phyloP scores from a whole-genome alignment of 1,139 yeast genomes.

The Saccharomyces pastorianus region DNA sequence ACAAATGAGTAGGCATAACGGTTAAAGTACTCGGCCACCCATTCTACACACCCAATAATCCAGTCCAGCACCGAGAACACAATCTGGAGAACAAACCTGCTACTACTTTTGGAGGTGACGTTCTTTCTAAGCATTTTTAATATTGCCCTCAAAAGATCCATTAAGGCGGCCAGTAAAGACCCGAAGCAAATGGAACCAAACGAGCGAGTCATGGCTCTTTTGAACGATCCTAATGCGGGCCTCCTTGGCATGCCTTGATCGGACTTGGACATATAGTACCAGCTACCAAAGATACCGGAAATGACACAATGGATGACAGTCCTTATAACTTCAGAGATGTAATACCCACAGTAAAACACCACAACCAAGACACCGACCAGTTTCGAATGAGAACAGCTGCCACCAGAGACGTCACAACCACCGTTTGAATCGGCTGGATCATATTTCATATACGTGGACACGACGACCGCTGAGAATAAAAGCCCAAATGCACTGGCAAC shows the following conservation, averaged over 20 bases:
- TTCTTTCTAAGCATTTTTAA: conserved; percentile 43
- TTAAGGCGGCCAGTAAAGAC: conserved; percentile 67
- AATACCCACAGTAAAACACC: conserved; percentile 79
- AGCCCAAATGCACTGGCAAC: conserved; percentile 57
- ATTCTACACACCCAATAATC: conserved; percentile 57
- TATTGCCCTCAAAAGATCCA: conserved; percentile 55
- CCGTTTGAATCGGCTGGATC: conserved; percentile 42
- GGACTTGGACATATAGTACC: conserved; percentile 75
- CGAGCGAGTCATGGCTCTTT: conserved; percentile 75
- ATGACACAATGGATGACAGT: conserved; percentile 81
- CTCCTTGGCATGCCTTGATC: conserved; percentile 74
- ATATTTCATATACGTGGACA: conserved; percentile 69
- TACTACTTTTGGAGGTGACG: conserved; percentile 37
- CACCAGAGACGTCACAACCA: conserved; percentile 49
- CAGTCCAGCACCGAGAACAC: conserved; percentile 51
- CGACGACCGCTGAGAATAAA: conserved; percentile 58
- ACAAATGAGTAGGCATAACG: conserved; percentile 84
- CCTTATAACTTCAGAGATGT: conserved; percentile 75
- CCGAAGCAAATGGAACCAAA: conserved; percentile 91
- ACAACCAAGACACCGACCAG: conserved; percentile 59
- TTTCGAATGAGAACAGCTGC: conserved; percentile 57
- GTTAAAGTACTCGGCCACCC: conserved; percentile 80
- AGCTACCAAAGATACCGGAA: conserved; percentile 80
- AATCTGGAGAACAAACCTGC: conserved; percentile 52
- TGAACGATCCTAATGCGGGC: conserved; percentile 78